These are phyloP conservation scores for Cercospora nicotianae DNA, from an alignment of 2,329 filamentous ascomycete genomes.

Conservation along the genomic window DNA sequence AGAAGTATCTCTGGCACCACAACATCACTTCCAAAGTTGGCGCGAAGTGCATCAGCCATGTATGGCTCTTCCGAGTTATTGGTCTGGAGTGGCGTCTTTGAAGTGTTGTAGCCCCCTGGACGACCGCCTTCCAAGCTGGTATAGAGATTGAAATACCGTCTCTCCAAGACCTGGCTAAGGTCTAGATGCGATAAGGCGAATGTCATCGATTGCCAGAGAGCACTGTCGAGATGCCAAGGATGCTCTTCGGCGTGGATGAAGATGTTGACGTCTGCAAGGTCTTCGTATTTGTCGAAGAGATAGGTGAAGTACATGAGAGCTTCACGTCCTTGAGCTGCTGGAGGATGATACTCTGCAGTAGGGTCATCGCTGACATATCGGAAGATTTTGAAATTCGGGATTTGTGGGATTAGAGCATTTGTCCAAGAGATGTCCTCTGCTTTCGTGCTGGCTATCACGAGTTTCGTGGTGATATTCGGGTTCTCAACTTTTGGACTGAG, in stretches of 20 bases:
- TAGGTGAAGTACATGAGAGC: slow-evolving; percentile 62
- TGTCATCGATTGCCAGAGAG: slow-evolving; percentile 15
- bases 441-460: slow-evolving; percentile 23
- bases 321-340: slow-evolving; percentile 61
- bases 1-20: slow-evolving; percentile 18
- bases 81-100: slow-evolving; percentile 15
- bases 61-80: slow-evolving; percentile 21
- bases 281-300: slow-evolving; percentile 61
- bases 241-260: slow-evolving; percentile 55
- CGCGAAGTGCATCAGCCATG: slow-evolving; percentile 18
- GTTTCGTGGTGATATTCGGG: slow-evolving; percentile 3
- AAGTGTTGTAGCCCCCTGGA: slow-evolving; percentile 21
- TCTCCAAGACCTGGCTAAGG: slow-evolving; percentile 12
- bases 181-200: slow-evolving; percentile 22
- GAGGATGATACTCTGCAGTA: slow-evolving; percentile 49
- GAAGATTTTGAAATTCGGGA: slow-evolving; percentile 25
- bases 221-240: slow-evolving; percentile 22
- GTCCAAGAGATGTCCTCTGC: slow-evolving; percentile 27
- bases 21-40: slow-evolving; percentile 21
- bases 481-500: background rate
- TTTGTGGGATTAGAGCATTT: slow-evolving; percentile 3
- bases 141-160: slow-evolving; percentile 25
- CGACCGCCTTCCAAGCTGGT: slow-evolving; percentile 21
- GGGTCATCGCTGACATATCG: slow-evolving; percentile 26
- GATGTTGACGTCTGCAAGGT: slow-evolving; percentile 58